Evolutionary conservation across 306 rosid species (phyloP).

Genomic region (Coriaria nepalensis): DNA sequence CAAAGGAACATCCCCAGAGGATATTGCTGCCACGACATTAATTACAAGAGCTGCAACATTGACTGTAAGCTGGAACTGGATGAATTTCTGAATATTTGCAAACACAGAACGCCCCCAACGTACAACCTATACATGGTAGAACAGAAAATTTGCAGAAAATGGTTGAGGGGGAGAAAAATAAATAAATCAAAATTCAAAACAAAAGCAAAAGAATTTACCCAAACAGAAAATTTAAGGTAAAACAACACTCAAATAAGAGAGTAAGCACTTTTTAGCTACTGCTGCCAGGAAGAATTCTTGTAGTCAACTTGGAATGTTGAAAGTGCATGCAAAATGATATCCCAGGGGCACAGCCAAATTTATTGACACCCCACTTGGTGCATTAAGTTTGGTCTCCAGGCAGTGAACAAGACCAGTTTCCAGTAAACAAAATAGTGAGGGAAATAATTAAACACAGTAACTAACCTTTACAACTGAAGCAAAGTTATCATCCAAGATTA

Average conservation of each 20-base stretch:
- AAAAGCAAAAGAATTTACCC: neutral
- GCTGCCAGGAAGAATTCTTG: too few relatives aligned
- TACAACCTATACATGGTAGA: slow-evolving; percentile 56
- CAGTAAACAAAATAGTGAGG: too few relatives aligned
- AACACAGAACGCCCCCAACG: slow-evolving; percentile 99
- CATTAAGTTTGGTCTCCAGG: too few relatives aligned
- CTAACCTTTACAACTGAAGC: slow-evolving; percentile 91
- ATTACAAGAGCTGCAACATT: slow-evolving; percentile 95
- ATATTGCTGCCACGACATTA: slow-evolving; percentile 84
- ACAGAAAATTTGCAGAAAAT: slow-evolving; percentile 3
- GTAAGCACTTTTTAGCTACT: too few relatives aligned
- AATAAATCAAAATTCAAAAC: too few relatives aligned
- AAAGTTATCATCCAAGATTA: slow-evolving; percentile 87
- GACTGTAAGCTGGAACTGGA: slow-evolving; percentile 95
- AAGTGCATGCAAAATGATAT: too few relatives aligned
- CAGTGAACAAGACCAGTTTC: too few relatives aligned
- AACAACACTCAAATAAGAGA: too few relatives aligned
- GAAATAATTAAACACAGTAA: slow-evolving; percentile 1
- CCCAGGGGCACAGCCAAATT: too few relatives aligned
- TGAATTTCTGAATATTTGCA: slow-evolving; percentile 95
- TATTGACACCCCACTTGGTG: too few relatives aligned
- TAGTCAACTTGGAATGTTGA: too few relatives aligned
- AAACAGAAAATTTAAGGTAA: too few relatives aligned
- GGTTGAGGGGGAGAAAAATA: slow-evolving; percentile 1
- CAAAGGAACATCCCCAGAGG: slow-evolving; percentile 72